A percentile compares a stretch with the other conserved stretches of the same genome.
These are phyloP conservation scores for Stachybotrys elegans DNA, from an alignment of 2,329 filamentous ascomycete species.

Conservation along the genomic window DNA sequence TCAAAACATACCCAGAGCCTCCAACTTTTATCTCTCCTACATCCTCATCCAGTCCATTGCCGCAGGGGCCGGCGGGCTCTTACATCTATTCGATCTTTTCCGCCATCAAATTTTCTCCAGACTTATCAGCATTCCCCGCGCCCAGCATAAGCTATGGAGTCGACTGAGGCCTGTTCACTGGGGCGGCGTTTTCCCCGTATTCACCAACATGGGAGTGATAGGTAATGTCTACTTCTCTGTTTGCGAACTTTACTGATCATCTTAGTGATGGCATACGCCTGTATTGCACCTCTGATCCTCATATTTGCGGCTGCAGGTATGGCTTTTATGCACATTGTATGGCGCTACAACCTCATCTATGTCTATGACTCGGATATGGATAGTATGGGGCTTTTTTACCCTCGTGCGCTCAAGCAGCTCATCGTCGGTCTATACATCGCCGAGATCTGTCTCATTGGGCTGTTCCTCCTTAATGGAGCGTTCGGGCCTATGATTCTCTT, in stretches of 20 bases:
- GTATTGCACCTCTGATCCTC: conserved; percentile 80
- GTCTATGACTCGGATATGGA: conserved; percentile 79
- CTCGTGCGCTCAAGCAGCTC: conserved; percentile 81
- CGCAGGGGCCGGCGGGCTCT: conserved; percentile 67
- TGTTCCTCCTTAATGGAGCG: conserved; percentile 67
- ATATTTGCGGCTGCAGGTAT: conserved; percentile 77
- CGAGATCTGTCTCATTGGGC: conserved; percentile 76
- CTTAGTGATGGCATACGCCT: conserved; percentile 79
- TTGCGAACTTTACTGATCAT: too few species aligned
- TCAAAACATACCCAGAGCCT: conserved; percentile 70
- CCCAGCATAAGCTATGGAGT: conserved; percentile 75
- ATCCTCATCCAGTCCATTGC: conserved; percentile 88
- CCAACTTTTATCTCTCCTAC: conserved; percentile 93
- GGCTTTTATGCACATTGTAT: conserved; percentile 77
- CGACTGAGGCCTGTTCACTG: conserved; percentile 69
- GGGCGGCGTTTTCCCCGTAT: conserved; percentile 78
- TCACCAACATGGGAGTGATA: conserved; percentile 76
- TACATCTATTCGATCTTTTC: conserved; percentile 64
- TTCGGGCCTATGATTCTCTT: conserved; percentile 70
- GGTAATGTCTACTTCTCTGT: conserved; percentile 55
- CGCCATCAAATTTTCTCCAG: conserved; percentile 57
- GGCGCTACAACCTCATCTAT: conserved; percentile 86
- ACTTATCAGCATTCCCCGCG: conserved; percentile 72
- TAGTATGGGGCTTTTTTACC: conserved; percentile 82
- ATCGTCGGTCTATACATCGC: conserved; percentile 79